phyloP scores from a whole-genome alignment of 805 yeast species.

The Ogataea sp. region DNA sequence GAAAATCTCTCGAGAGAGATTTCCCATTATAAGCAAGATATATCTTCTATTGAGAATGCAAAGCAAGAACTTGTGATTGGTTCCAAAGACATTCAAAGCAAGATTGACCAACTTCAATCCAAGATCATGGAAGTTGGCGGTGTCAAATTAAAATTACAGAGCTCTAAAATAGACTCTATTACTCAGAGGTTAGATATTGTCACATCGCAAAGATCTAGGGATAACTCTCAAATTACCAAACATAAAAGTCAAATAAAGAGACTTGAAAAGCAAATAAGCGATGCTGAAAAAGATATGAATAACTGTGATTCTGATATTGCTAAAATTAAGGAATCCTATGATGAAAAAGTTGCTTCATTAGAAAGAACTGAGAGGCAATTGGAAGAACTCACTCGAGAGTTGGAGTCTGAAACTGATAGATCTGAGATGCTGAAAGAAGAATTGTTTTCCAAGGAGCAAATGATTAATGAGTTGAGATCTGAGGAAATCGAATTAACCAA shows the following conservation, averaged over 20 bases:
- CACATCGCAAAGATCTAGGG: slow-evolving; percentile 47
- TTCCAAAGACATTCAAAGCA: slow-evolving; percentile 45
- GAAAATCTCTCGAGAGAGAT: slow-evolving; percentile 8
- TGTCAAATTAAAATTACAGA: slow-evolving; percentile 67
- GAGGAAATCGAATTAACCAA: slow-evolving; percentile 60
- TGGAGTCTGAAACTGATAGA: slow-evolving; percentile 32
- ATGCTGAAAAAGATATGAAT: slow-evolving; percentile 38
- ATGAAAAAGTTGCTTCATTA: slow-evolving; percentile 16
- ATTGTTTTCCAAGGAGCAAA: slow-evolving; percentile 29
- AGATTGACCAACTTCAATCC: slow-evolving; percentile 58
- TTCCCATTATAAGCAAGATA: slow-evolving; percentile 25
- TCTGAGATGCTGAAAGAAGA: slow-evolving; percentile 34
- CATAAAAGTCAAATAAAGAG: slow-evolving; percentile 57
- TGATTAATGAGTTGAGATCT: slow-evolving; percentile 51
- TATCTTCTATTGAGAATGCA: slow-evolving; percentile 20
- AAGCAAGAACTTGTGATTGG: slow-evolving; percentile 36
- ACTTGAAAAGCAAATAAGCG: slow-evolving; percentile 36
- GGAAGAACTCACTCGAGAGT: slow-evolving; percentile 17
- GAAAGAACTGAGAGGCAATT: slow-evolving; percentile 27
- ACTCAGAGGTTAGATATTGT: slow-evolving; percentile 57
- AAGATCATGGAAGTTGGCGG: slow-evolving; percentile 91
- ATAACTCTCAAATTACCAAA: slow-evolving; percentile 49
- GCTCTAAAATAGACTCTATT: slow-evolving; percentile 72
- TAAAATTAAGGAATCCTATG: slow-evolving; percentile 22
- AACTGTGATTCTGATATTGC: slow-evolving; percentile 26